phyloP scores from a whole-genome alignment of 768 basidiomycete genomes.

The Tulasnella calospora region DNA sequence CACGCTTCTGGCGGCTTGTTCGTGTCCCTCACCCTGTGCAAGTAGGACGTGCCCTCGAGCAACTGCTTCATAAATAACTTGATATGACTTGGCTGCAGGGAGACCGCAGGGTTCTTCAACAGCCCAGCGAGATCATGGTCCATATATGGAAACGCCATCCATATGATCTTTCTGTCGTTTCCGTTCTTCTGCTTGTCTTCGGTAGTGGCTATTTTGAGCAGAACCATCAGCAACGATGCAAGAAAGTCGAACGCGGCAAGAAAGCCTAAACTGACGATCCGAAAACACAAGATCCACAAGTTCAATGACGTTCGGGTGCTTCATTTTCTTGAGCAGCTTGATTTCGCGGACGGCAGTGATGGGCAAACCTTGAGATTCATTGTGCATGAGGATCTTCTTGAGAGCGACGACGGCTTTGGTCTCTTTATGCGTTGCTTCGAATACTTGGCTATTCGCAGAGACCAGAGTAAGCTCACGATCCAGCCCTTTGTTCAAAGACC shows the following conservation, averaged over 20 bases:
- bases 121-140: conserved; percentile 96
- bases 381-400: conserved; percentile 94
- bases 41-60: conserved; percentile 91
- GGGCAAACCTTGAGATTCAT: conserved; percentile 94
- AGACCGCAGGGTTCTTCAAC: conserved; percentile 85
- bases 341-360: conserved; percentile 96
- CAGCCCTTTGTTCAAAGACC: not conserved
- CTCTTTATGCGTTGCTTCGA: conserved; percentile 68
- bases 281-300: conserved; percentile 89
- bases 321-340: conserved; percentile 86
- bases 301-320: conserved; percentile 79
- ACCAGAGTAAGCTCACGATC: not conserved
- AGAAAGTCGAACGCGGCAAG: not conserved
- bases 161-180: conserved; percentile 41
- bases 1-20: not conserved
- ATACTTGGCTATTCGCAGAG: conserved; percentile 67
- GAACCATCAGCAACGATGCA: not conserved
- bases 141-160: conserved; percentile 99
- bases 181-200: conserved; percentile 13
- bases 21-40: conserved; percentile 70
- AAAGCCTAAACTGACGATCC: conserved; percentile 21
- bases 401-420: conserved; percentile 70
- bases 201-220: not conserved
- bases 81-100: conserved; percentile 75
- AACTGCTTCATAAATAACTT: conserved; percentile 96